These are phyloP conservation scores for Schwanniomyces pseudopolymorphus DNA, from an alignment of 805 yeast species.

Conservation along the genomic window DNA sequence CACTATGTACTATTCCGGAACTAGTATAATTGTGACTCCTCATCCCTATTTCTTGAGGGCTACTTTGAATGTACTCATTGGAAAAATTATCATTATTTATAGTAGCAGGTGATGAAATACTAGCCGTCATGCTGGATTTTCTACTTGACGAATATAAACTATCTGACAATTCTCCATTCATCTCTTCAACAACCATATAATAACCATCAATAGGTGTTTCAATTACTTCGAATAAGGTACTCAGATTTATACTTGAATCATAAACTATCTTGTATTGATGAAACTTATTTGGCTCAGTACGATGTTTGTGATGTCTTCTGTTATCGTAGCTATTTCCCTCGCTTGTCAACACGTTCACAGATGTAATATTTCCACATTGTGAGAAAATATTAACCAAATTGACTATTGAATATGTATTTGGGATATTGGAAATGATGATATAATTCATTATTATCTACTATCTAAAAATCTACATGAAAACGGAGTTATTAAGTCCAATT, in stretches of 20 bases:
- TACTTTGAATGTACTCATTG: background rate
- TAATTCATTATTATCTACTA: conserved; percentile 28
- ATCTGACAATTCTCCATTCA: background rate
- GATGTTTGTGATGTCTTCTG: background rate
- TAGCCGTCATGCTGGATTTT: background rate
- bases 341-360: conserved; percentile 24
- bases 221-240: background rate
- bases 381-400: conserved; percentile 67
- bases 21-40: background rate
- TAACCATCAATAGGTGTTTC: background rate
- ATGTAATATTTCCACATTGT: conserved; percentile 61
- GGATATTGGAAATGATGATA: conserved; percentile 57
- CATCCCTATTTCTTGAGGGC: background rate
- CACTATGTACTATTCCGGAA: background rate
- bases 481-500: background rate
- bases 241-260: background rate
- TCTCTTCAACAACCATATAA: background rate
- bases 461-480: no score
- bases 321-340: background rate
- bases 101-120: background rate
- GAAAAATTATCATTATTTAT: background rate
- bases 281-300: background rate
- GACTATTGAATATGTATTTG: conserved; percentile 46
- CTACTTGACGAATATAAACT: background rate
- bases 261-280: background rate